Conservation (phyloP, 768 basidiomycete species). For the Imleria badia region DNA sequence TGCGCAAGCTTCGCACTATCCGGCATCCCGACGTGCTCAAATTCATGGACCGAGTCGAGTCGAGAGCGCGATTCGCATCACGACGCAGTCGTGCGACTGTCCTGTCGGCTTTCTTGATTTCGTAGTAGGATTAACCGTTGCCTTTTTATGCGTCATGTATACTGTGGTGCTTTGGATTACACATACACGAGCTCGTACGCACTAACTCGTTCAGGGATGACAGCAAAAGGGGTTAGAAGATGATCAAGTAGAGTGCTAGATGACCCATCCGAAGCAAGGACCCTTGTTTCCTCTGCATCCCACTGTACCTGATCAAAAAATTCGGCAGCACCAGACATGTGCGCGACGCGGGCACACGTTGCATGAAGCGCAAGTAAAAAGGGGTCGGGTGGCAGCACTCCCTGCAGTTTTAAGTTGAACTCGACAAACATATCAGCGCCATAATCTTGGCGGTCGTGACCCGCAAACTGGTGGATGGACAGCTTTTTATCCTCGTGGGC, state of each 20-base stretch:
- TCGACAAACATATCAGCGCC: background rate
- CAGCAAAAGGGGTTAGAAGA: background rate
- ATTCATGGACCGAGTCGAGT: slow-evolving; percentile 91
- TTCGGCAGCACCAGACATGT: background rate
- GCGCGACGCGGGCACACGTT: background rate
- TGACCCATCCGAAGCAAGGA: background rate
- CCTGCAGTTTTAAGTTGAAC: background rate
- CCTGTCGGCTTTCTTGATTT: no score
- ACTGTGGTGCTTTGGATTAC: no score
- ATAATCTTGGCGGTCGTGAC: no score
- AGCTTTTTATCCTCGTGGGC: no score
- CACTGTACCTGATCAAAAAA: background rate
- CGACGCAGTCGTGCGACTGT: no score
- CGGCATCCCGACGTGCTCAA: slow-evolving; percentile 96
- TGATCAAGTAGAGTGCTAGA: background rate
- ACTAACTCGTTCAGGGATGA: background rate
- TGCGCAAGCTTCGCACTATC: slow-evolving; percentile 85
- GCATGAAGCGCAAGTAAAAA: background rate
- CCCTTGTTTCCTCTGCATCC: background rate
- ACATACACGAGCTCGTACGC: no score
- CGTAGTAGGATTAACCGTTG: no score
- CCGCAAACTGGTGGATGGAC: no score
- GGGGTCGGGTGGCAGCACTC: background rate
- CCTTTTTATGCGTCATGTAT: no score
- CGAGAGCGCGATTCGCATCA: slow-evolving; percentile 87